phyloP scores from a whole-genome alignment of 1,139 yeast genomes.

The Yamadazyma diospyri region DNA sequence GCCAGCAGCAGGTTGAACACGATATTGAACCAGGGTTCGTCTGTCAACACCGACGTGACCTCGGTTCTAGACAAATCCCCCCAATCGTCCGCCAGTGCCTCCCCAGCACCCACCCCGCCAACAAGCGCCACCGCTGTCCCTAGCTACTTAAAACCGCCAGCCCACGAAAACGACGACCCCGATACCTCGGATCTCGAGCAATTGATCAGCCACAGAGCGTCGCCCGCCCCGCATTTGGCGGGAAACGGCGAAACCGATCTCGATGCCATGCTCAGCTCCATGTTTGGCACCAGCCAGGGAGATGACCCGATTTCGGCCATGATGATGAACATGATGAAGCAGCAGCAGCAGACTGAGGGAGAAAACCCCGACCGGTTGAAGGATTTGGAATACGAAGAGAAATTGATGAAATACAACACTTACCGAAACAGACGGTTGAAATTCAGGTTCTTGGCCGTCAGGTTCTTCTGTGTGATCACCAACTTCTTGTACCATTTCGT shows the following conservation, averaged over 20 bases:
- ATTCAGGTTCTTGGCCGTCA: conserved; percentile 28
- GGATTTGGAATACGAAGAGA: conserved; percentile 26
- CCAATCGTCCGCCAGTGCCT: conserved; percentile 7
- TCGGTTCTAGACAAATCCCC: conserved; percentile 31
- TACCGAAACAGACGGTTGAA: conserved; percentile 35
- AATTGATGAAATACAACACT: conserved; percentile 27
- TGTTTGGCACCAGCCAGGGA: conserved; percentile 20
- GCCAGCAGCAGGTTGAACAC: conserved; percentile 54
- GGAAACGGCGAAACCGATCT: conserved; percentile 17
- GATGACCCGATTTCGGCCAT: conserved; percentile 29
- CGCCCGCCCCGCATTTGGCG: conserved; percentile 8
- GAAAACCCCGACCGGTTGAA: conserved; percentile 16
- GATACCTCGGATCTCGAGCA: conserved; percentile 17
- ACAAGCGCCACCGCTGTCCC: conserved; percentile 1
- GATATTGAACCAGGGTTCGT: conserved; percentile 40
- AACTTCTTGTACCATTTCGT: conserved; percentile 37
- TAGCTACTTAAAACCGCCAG: neutral
- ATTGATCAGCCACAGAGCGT: conserved; percentile 13
- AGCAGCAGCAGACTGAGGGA: conserved; percentile 12
- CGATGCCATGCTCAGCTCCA: conserved; percentile 33
- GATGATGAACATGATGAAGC: conserved; percentile 27
- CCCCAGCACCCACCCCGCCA: neutral
- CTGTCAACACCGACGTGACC: conserved; percentile 30
- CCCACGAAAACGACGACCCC: conserved; percentile 15
- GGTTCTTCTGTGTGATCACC: conserved; percentile 23